Base-by-base conservation (phyloP, 441 rosid species). In the Omphalea diandra region DNA sequence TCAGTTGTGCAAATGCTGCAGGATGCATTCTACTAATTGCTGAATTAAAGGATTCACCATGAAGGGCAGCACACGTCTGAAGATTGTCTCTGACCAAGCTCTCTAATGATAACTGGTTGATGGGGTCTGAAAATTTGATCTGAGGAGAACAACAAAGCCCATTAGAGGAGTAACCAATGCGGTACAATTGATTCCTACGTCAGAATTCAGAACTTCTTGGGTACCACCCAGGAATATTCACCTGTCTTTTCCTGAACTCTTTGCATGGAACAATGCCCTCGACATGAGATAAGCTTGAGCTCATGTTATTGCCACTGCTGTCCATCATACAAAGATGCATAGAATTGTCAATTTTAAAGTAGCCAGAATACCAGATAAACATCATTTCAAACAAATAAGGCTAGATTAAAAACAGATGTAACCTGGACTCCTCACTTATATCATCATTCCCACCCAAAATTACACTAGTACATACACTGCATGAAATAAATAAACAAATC, bases 231-330 rank as follows among this genome's bases (percentile, higher is more conserved):
- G 14, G 64, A 73, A 43, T 36, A 49, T 60, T 80, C 43, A 95
- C 98, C 97, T 93, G 97, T 85, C 95, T 84, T 79, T 79, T 88
- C 75, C 90, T 80, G 73, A 87, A 78, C 80, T 93, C 98, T 87
- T 84, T 91, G 74, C 91, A 85, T 11, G 97, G 90, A 75, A 91
- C 77, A 14, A 75, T 57, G 66, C 80, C 86, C 44, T 90, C 98
- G 27, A 75, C 81, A 26, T 91, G 87, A 61, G 78, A 79, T 77
- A 85, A 82, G 83, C 90, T 77, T 67, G 94, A 87, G 78, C 82
- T 85, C 80, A 84, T 77, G 72, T 73, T 83, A 68, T 89, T 93
- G 46, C 90, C 77, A 63, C 96, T 93, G 90, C 75, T 72, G 76
- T 56, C 67, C 70, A 69, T 68, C 12, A 47, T 3, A 38, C 50